Conservation (phyloP, 495 filamentous ascomycete genomes). For the Articulospora tetracladia region DNA sequence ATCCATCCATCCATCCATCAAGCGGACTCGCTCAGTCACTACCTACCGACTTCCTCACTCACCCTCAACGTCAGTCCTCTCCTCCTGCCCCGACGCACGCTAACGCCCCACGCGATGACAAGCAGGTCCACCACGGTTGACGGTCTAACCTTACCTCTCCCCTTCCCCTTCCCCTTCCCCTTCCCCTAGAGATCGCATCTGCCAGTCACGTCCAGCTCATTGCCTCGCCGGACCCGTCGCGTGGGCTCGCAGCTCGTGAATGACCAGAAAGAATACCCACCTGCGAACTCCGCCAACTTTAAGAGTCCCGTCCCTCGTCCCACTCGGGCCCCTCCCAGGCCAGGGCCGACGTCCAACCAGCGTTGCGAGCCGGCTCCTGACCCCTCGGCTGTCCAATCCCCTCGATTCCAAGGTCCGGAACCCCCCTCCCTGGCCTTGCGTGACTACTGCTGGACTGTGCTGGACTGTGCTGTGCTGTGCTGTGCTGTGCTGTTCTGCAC, state of each 20-base stretch:
- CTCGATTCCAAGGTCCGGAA: not conserved
- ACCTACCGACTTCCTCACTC: too few relatives aligned
- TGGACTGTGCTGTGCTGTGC: too few relatives aligned
- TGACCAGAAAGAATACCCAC: constrained; percentile 11
- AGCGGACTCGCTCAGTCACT: too few relatives aligned
- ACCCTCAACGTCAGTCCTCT: not conserved
- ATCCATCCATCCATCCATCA: too few relatives aligned
- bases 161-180: too few relatives aligned
- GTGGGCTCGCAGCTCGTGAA: constrained; percentile 9
- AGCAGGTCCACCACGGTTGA: not conserved
- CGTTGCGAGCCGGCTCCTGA: not conserved
- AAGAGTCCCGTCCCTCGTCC: not conserved
- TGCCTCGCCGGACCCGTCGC: constrained; percentile 16
- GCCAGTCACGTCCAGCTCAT: constrained; percentile 1
- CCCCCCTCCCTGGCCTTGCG: not conserved
- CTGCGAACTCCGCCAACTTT: constrained; percentile 1
- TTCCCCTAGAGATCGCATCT: not conserved
- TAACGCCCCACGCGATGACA: not conserved
- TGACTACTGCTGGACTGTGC: too few relatives aligned
- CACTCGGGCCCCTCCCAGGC: not conserved
- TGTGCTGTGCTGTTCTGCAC: too few relatives aligned
- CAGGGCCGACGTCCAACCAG: not conserved
- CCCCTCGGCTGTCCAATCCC: not conserved
- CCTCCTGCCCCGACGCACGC: too few relatives aligned
- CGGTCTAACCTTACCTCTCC: too few relatives aligned